These are phyloP conservation scores for Nemania sp. DNA, from an alignment of 2,329 filamentous ascomycete species.

Conservation along the genomic window DNA sequence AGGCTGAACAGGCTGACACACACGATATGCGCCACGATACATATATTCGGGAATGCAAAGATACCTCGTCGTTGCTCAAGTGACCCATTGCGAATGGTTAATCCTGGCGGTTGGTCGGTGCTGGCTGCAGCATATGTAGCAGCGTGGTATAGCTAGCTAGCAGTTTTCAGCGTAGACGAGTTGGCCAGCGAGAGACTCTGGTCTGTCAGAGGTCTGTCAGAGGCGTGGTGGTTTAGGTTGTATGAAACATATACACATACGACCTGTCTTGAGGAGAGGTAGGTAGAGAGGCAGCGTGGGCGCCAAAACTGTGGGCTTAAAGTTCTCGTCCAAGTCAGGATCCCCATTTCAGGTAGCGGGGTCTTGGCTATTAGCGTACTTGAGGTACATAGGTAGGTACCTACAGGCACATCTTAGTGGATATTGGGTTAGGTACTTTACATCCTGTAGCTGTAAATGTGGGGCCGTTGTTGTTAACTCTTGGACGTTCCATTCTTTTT, in stretches of 20 bases:
- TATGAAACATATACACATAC: no score
- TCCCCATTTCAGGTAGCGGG: neutral
- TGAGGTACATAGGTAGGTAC: neutral
- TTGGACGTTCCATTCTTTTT: no score
- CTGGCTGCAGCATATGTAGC: neutral
- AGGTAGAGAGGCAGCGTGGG: neutral
- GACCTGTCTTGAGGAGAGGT: no score
- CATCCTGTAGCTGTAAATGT: neutral
- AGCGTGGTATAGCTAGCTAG: neutral
- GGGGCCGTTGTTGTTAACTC: neutral
- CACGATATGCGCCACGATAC: no score
- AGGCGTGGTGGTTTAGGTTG: neutral
- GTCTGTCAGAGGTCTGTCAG: neutral
- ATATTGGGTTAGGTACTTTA: no score
- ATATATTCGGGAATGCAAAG: neutral
- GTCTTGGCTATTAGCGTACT: no score
- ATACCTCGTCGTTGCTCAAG: constrained; percentile 65
- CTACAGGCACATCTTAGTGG: no score
- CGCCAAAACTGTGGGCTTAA: constrained; percentile 3
- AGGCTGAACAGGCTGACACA: no score
- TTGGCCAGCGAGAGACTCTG: neutral
- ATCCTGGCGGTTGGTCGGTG: no score
- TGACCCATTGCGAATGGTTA: constrained; percentile 48
- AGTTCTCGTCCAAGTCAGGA: no score
- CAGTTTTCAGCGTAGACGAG: neutral